Base-by-base conservation (phyloP, 306 rosid genomes). In the Malus domestica region DNA sequence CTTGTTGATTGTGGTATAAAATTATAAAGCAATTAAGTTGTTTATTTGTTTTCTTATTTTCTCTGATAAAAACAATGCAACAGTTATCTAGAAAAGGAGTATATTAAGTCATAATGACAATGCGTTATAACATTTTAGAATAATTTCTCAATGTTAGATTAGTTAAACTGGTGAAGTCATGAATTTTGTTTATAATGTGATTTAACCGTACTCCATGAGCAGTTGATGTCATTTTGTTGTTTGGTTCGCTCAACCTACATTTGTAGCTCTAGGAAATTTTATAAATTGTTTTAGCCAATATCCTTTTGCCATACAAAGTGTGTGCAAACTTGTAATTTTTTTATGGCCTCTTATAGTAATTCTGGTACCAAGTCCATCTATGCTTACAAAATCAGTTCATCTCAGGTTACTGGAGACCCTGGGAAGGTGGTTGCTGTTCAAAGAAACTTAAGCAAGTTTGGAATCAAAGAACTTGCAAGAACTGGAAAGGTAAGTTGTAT, bases 341-440 rank as follows among this genome's bases (percentile, higher is more conserved):
- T 33, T 19, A 3, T 70, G 42, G 38, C 40, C 23, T 10, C 15
- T 16, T 30, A 5, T 49, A 29, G 29, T 70, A 10, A 52, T 23
- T 35, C n/a, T 72, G 52, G 15, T 35, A 33, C 66, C 66, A 30
- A n/a, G 5, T 57, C 51, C 7, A 6, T 8, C 20, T 5, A 12
- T 10, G 7, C 35, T 60, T n/a, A 14, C 20, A 60, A 49, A 49
- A 4, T 58, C 22, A 29, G 19, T 67, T 73, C 67, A 22, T 70
- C 44, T 66, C 80, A 88, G 91, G 87, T 88, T 76, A 83, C 91
- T 38, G 91, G 91, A 73, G 91, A 88, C 74, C 91, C 91, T 67
- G 91, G 89, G 59, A 88, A 88, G 79, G 78, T 88, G 70, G 86
- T 73, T 73, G 89, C 91, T 32, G 83, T 83, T 38, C 84, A 83